Evolutionary conservation across 805 yeast genomes (phyloP), one percentile per base, ranked within the genome.

Genomic region (Kluyveromyces siamensis): DNA sequence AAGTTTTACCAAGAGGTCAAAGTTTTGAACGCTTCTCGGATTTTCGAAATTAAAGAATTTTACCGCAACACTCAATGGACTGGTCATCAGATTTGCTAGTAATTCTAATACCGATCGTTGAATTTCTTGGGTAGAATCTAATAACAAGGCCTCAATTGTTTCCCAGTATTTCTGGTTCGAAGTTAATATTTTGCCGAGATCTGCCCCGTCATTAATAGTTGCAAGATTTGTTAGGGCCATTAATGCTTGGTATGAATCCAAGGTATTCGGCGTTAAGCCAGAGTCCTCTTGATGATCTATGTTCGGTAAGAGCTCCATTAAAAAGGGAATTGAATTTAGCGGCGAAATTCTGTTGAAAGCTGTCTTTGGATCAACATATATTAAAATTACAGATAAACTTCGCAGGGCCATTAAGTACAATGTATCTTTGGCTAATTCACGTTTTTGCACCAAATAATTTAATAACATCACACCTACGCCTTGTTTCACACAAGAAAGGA

Each of bases 221-320:
- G 87, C 76, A 8, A 83, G 54, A 61, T 85, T 86, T 1, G 91
- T 85, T 27, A 85, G 69, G 0, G 90, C 87, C 19, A 82, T 59
- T 38, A 86, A 65, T 0, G 81, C 68, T 55, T 81, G 84, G 54
- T 74, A 76, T 18, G 74, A 71, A 50, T 70, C 73, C 37, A 55
- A 71, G 2, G 45, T 25, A 36, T 8, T 47, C 48, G 19, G 53
- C 52, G 18, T n/a, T 30, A 30, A 30, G 7, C 8, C 35, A 11
- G 35, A 30, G 4, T 11, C 11, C 7, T 40, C 45, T n/a, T 33
- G n/a, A 7, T 42, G 38, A 18, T 44, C 47, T 9, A 46, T 41
- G 8, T 51, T 42, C 2, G 62, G 58, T 13, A 70, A 47, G 30
- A 74, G 57, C 45, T 76, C 77, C 30, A 76, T 69, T 40, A 80